These are phyloP conservation scores for Aspergillus panamensis DNA, from an alignment of 495 filamentous ascomycete genomes.

Conservation along the genomic window DNA sequence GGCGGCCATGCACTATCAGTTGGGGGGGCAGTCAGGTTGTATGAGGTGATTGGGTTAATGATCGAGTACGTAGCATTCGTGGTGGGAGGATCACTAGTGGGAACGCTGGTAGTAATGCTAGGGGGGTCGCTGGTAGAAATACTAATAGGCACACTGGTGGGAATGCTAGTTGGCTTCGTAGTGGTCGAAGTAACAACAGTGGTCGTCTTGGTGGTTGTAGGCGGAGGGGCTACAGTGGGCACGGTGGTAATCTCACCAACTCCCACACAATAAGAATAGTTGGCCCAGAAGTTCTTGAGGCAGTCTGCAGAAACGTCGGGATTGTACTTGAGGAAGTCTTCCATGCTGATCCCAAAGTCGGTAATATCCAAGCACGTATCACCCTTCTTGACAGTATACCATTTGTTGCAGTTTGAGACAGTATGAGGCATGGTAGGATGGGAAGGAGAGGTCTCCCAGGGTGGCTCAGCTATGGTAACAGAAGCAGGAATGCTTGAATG, in stretches of 20 bases:
- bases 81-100: background rate
- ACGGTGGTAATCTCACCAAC: conserved; percentile 3
- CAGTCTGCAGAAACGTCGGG: conserved; percentile 23
- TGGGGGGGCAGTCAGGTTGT: background rate
- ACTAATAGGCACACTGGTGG: background rate
- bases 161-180: background rate
- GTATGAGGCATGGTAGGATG: conserved; percentile 18
- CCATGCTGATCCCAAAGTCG: conserved; percentile 10
- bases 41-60: conserved; percentile 13
- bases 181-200: background rate
- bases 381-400: conserved; percentile 21
- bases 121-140: background rate
- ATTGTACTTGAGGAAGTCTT: conserved; percentile 26
- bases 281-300: conserved; percentile 13
- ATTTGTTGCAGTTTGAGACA: conserved; percentile 19
- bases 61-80: conserved; percentile 8
- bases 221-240: too few species aligned
- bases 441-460: conserved; percentile 6
- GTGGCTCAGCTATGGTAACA: too few species aligned
- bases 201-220: background rate
- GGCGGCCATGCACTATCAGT: conserved; percentile 19
- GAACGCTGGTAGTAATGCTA: background rate
- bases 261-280: conserved; percentile 18
- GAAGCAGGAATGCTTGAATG: background rate
- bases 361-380: conserved; percentile 21